Conservation (phyloP, 805 yeast genomes). For the Lipomyces orientalis region DNA sequence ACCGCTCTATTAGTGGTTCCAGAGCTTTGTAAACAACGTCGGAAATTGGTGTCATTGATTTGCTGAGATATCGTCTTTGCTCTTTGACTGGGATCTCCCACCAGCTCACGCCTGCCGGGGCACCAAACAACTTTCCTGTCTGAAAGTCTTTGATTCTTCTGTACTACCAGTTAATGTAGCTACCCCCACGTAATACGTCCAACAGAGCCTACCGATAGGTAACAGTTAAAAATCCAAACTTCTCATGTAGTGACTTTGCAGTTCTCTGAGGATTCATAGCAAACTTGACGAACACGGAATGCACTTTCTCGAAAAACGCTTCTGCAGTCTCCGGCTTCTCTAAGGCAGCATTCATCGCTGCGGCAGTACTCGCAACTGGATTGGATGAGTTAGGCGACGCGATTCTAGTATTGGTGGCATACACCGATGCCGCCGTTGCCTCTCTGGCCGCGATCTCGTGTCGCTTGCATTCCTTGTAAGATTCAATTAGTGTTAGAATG, state of each 20-base stretch:
- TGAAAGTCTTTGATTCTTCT: constrained; percentile 29
- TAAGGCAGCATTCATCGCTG: not conserved
- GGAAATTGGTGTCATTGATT: constrained; percentile 31
- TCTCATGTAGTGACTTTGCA: constrained; percentile 29
- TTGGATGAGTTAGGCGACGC: not conserved
- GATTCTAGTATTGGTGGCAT: not conserved
- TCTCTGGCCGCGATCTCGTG: constrained; percentile 16
- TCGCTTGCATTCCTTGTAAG: constrained; percentile 28
- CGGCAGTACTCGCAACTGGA: constrained; percentile 10
- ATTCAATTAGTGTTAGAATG: constrained; percentile 20
- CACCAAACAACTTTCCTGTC: constrained; percentile 17
- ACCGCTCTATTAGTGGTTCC: constrained; percentile 14
- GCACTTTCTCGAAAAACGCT: constrained; percentile 25
- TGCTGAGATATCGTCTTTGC: constrained; percentile 25
- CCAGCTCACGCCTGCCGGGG: constrained; percentile 26
- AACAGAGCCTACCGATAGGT: constrained; percentile 16
- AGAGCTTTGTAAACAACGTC: constrained; percentile 22
- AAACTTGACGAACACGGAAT: constrained; percentile 18
- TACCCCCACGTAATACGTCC: not conserved
- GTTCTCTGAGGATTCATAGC: constrained; percentile 30
- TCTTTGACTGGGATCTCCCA: constrained; percentile 27
- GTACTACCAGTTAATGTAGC: not conserved
- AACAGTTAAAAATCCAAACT: constrained; percentile 28
- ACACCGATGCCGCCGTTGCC: not conserved
- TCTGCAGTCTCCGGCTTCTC: constrained; percentile 23